Percentiles rank a stretch among this genome's conserved stretches.
Evolutionary conservation across 306 rosid genomes (phyloP).

Genomic region (Begonia peltatifolia): DNA sequence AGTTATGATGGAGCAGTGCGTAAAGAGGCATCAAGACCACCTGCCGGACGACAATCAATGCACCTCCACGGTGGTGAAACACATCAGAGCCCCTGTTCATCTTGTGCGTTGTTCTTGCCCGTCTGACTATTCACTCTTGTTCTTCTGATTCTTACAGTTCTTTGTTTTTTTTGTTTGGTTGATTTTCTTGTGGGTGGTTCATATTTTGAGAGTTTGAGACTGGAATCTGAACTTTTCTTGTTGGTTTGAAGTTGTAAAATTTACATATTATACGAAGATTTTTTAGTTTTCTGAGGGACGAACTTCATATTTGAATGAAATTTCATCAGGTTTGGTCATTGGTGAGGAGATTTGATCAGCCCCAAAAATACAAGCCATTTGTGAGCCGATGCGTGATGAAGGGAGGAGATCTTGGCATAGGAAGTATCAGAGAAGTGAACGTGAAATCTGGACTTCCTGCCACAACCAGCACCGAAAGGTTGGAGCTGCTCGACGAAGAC

Average conservation of each 20-base stretch:
- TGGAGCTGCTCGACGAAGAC: slow-evolving; percentile 79
- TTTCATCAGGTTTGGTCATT: slow-evolving; percentile 84
- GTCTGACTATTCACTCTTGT: not conserved
- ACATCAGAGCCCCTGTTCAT: slow-evolving; percentile 74
- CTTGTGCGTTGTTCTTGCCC: slow-evolving; percentile 26
- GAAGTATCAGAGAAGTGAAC: slow-evolving; percentile 85
- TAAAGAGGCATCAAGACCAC: slow-evolving; percentile 72
- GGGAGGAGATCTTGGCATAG: slow-evolving; percentile 85
- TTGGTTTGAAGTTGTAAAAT: not conserved
- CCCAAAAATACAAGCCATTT: slow-evolving; percentile 84
- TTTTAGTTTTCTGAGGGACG: not conserved
- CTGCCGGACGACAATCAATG: slow-evolving; percentile 69
- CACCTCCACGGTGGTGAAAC: slow-evolving; percentile 68
- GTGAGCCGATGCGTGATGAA: slow-evolving; percentile 66
- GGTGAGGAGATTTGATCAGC: slow-evolving; percentile 93
- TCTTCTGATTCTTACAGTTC: not conserved
- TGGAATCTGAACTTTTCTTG: too few species aligned
- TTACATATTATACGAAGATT: not conserved
- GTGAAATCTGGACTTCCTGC: slow-evolving; percentile 97
- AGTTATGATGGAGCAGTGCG: slow-evolving; percentile 50
- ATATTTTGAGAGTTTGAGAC: not conserved
- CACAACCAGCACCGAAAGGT: slow-evolving; percentile 79
- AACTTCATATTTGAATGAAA: slow-evolving; percentile 4
- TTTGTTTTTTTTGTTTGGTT: not conserved
- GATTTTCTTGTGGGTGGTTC: not conserved